Conservation (phyloP, 2,329 filamentous ascomycete genomes). For the Hypoxylon sp. region DNA sequence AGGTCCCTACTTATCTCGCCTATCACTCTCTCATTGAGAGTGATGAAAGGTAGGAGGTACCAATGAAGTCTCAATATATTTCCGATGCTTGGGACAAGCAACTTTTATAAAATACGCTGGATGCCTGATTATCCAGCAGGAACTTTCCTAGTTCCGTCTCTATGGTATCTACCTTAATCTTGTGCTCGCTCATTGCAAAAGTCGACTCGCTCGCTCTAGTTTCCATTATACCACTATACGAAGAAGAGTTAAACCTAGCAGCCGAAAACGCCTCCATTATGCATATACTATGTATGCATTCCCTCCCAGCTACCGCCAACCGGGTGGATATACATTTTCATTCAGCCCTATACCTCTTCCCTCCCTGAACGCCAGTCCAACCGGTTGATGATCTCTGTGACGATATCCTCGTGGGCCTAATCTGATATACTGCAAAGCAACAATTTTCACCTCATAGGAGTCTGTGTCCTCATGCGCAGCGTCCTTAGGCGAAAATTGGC, state of each 20-base stretch:
- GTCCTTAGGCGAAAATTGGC: conserved; percentile 27
- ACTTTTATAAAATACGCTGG: conserved; percentile 16
- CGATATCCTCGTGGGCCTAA: not conserved
- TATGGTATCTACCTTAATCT: conserved; percentile 33
- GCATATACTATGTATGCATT: conserved; percentile 28
- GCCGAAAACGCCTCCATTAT: conserved; percentile 38
- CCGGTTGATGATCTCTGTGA: conserved; percentile 11
- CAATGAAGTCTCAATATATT: not conserved
- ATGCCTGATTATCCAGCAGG: conserved; percentile 20
- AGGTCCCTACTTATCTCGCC: not conserved
- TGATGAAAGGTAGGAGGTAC: not conserved
- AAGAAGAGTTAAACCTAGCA: conserved; percentile 24
- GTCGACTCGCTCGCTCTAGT: conserved; percentile 37
- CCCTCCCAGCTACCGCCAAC: conserved; percentile 19
- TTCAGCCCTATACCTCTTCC: conserved; percentile 14
- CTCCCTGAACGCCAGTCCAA: conserved; percentile 30
- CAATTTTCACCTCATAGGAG: conserved; percentile 34
- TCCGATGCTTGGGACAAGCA: not conserved
- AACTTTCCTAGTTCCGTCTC: conserved; percentile 14
- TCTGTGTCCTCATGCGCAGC: conserved; percentile 43
- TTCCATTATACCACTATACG: conserved; percentile 18
- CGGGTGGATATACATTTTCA: conserved; percentile 26
- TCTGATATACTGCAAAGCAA: not conserved
- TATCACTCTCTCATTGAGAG: not conserved
- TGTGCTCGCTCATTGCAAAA: conserved; percentile 21